phyloP scores from a whole-genome alignment of 495 filamentous ascomycete genomes.

The Penicillium lagena region DNA sequence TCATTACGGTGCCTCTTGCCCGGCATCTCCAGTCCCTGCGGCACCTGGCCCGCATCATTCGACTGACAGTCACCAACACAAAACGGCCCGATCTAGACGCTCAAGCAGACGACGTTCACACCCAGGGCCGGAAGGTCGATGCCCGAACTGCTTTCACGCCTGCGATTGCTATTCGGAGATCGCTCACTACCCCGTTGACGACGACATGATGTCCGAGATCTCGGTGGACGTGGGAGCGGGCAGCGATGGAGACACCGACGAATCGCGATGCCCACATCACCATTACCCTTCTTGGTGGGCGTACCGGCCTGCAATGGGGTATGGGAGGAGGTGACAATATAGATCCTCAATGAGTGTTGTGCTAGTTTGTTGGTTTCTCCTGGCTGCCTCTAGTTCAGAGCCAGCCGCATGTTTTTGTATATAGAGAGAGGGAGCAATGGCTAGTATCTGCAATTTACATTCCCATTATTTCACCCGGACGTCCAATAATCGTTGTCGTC shows the following conservation, averaged over 20 bases:
- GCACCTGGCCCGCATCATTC: background rate
- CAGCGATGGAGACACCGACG: too few relatives aligned
- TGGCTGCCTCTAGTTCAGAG: too few relatives aligned
- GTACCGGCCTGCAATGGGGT: background rate
- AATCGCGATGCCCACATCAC: too few relatives aligned
- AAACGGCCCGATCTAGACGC: background rate
- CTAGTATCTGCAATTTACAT: too few relatives aligned
- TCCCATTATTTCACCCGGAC: too few relatives aligned
- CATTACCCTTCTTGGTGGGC: too few relatives aligned
- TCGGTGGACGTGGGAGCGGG: background rate
- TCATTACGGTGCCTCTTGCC: background rate
- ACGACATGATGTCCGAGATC: slow-evolving; percentile 2
- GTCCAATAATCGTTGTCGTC: too few relatives aligned
- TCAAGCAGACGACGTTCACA: background rate
- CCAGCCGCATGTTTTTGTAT: too few relatives aligned
- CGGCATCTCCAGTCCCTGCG: background rate
- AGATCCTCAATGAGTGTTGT: background rate
- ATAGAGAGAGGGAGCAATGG: too few relatives aligned
- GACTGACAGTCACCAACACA: background rate
- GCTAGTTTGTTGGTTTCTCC: too few relatives aligned
- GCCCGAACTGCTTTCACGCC: background rate
- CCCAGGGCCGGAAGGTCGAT: background rate
- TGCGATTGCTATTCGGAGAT: background rate
- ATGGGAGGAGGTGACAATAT: background rate
- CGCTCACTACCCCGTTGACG: background rate